Evolutionary conservation across 768 basidiomycete genomes (phyloP).

Genomic region (Dioszegia hungarica): DNA sequence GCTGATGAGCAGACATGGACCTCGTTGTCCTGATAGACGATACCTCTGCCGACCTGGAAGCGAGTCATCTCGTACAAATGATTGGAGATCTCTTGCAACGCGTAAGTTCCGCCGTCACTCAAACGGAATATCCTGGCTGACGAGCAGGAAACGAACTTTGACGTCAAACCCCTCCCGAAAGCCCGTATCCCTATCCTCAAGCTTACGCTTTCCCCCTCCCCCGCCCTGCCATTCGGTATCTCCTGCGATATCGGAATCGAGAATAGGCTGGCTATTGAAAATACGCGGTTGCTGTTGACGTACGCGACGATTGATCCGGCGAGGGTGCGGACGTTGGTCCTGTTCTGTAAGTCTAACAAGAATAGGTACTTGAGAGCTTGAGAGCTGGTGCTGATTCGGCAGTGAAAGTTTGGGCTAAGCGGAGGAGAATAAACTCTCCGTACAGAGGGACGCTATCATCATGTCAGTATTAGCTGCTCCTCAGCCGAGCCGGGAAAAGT

Average conservation of each 20-base stretch:
- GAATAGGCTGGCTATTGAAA: conserved; percentile 93
- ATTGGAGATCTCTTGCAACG: conserved; percentile 87
- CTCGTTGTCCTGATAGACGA: conserved; percentile 93
- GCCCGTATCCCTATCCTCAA: conserved; percentile 99
- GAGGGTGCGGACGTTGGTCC: conserved; percentile 83
- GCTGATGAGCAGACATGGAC: conserved; percentile 76
- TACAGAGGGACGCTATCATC: conserved; percentile 95
- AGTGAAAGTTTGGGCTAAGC: conserved; percentile 99
- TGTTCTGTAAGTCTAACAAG: conserved; percentile 72
- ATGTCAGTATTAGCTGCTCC: conserved; percentile 49
- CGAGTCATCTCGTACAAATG: conserved; percentile 88
- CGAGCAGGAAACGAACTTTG: conserved; percentile 44
- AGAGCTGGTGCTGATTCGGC: not conserved
- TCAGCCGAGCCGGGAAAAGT: not conserved
- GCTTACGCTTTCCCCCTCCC: conserved; percentile 69
- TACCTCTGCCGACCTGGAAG: conserved; percentile 63
- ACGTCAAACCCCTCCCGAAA: conserved; percentile 88
- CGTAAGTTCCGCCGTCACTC: conserved; percentile 55
- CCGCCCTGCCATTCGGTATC: conserved; percentile 57
- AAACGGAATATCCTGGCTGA: not conserved
- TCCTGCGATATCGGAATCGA: conserved; percentile 99
- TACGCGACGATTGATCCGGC: conserved; percentile 96
- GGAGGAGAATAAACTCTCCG: conserved; percentile 97
- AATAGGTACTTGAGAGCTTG: not conserved
- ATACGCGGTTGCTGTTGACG: conserved; percentile 90